These are phyloP conservation scores for Urochloa ruziziensis DNA, from an alignment of 176 grass and related monocot genomes.

Conservation along the genomic window DNA sequence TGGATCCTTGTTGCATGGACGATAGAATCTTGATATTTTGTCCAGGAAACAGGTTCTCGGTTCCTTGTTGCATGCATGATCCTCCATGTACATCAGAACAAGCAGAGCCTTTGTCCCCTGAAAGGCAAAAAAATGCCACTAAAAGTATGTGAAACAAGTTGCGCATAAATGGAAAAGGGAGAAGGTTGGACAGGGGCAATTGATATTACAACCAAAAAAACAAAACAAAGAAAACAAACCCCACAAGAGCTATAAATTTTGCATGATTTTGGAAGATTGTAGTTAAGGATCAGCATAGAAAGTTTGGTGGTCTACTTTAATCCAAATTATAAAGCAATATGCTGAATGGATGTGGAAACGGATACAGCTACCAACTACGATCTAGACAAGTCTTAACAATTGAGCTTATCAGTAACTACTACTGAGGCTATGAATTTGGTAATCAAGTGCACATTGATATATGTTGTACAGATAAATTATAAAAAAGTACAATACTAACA, in stretches of 20 bases:
- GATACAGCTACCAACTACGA: not conserved
- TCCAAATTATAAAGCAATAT: not conserved
- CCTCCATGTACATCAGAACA: slow-evolving; percentile 14
- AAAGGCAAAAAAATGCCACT: not conserved
- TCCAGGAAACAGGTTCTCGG: not conserved
- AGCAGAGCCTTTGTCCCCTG: slow-evolving; percentile 21
- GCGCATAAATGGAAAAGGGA: not conserved
- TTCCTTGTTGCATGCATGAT: slow-evolving; percentile 23
- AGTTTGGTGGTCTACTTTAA: not conserved
- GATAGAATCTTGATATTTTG: not conserved
- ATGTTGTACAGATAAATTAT: not conserved
- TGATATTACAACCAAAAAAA: not conserved
- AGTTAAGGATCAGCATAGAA: slow-evolving; percentile 1
- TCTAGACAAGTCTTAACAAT: not conserved
- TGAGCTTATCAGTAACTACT: not conserved
- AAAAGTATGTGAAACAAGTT: not conserved
- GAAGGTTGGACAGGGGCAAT: not conserved
- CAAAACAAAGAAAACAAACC: slow-evolving; percentile 10
- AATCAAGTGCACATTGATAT: not conserved
- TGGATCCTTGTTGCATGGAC: slow-evolving; percentile 12
- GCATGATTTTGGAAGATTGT: not conserved
- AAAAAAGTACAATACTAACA: not conserved
- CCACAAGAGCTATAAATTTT: not conserved
- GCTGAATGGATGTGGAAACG: not conserved
- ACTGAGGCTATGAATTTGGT: not conserved